phyloP scores from a whole-genome alignment of 306 rosid genomes.

The Geum urbanum region DNA sequence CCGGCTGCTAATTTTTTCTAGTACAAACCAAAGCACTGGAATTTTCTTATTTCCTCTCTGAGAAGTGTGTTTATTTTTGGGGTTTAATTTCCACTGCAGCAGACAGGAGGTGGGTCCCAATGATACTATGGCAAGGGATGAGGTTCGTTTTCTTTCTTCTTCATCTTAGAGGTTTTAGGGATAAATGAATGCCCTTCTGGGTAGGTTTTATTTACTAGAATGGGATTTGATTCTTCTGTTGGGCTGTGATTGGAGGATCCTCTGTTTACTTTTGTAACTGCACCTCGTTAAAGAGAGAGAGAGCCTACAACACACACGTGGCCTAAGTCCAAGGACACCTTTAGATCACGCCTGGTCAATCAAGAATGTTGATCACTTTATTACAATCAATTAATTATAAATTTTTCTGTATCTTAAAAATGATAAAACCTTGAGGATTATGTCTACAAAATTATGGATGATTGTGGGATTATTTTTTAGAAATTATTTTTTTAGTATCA shows the following conservation, averaged over 20 bases:
- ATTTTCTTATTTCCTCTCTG: conserved; percentile 10
- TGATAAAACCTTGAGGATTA: background rate
- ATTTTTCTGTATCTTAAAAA: background rate
- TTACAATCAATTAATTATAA: background rate
- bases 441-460: too few species aligned
- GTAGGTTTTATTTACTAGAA: conserved; percentile 33
- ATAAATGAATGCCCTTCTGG: conserved; percentile 33
- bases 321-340: background rate
- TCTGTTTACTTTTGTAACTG: conserved; percentile 12
- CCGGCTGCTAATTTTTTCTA: background rate
- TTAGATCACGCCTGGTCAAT: conserved; percentile 11
- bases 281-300: background rate
- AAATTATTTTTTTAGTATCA: too few species aligned
- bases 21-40: background rate
- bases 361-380: background rate
- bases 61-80: conserved; percentile 23
- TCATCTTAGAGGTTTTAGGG: background rate
- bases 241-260: conserved; percentile 43
- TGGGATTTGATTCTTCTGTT: conserved; percentile 26
- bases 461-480: too few species aligned
- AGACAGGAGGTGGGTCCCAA: conserved; percentile 47
- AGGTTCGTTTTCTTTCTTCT: conserved; percentile 19
- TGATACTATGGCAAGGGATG: conserved; percentile 24
- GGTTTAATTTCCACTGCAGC: conserved; percentile 23
- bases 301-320: conserved; percentile 8